Evolutionary conservation across 176 grass and related monocot species (phyloP), one percentile per base, ranked within the genome.

Genomic region (Zoysia pacifica): DNA sequence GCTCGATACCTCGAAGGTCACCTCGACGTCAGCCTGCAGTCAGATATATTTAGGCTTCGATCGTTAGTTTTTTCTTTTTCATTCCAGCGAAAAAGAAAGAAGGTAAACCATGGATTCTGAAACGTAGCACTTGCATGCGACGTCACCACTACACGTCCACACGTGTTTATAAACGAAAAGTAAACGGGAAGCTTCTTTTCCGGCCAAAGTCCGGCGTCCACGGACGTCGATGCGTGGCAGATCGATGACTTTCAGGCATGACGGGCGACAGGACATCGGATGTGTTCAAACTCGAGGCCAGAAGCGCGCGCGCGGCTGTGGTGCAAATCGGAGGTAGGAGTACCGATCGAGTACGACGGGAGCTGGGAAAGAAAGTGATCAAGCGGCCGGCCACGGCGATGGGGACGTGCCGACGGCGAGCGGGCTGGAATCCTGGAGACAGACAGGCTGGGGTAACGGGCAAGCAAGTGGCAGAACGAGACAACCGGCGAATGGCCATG

Each of bases 11-110:
- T 87, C 70, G 77, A 97, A 92, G 43, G 18, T 88, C 62, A 97
- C 90, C 67, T 97, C 93, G 44, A 97, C 87, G 56, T 93, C 87
- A 49, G 78, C 70, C 90, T 97, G 74, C 6, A 35, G 72, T 75
- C 19, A 72, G 0, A 38, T 13, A 15, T 79, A 49, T 55, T 37
- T 19, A 14, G 0, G 1, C 1, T 13, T 5, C 9, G 11, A 14
- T 14, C n/a, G 1, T 36, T 10, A 40, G 49, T 18, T 58, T 42
- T 38, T 42, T 12, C 5, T 62, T 11, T 5, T 3, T 58, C 3
- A 9, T 58, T 58, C 55, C 15, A 55, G 14, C 28, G 28, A 53
- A 60, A 60, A 28, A n/a, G 28, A 60, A 60, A 9, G 6, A 2
- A n/a, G 44, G 56, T 1, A 6, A 44, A 19, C 12, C 9, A 13